Evolutionary conservation across 202 grass and related monocot genomes (phyloP).

Genomic region (Alloteropsis angusta): DNA sequence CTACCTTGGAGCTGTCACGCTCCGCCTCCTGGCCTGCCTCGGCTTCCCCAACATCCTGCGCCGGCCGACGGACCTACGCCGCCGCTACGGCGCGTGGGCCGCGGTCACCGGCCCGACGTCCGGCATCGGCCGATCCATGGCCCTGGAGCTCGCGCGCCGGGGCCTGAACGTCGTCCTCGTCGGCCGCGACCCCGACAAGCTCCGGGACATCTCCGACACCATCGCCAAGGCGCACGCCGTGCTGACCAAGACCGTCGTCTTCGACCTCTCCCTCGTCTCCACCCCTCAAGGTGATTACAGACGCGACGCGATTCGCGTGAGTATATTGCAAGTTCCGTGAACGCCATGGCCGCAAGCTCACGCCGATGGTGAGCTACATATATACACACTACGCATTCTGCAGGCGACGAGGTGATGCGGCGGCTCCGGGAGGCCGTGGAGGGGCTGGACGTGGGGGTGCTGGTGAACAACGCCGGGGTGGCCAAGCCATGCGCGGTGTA

Average conservation of each 20-base stretch:
- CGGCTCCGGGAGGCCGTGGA: constrained; percentile 10
- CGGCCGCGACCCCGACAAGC: constrained; percentile 33
- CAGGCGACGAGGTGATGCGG: background rate
- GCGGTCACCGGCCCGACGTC: constrained; percentile 52
- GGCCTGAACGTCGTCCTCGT: constrained; percentile 49
- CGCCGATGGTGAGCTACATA: no score
- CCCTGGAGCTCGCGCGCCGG: constrained; percentile 24
- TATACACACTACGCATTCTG: background rate
- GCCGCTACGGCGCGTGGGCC: constrained; percentile 41
- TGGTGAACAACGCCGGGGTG: constrained; percentile 32
- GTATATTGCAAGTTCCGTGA: no score
- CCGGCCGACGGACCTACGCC: constrained; percentile 29
- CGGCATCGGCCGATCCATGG: constrained; percentile 41
- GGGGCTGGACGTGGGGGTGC: constrained; percentile 39
- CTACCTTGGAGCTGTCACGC: background rate
- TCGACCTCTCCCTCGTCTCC: constrained; percentile 28
- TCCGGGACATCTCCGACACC: constrained; percentile 15
- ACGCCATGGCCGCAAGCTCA: no score
- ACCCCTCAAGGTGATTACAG: background rate
- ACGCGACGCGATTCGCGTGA: background rate
- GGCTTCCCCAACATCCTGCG: background rate
- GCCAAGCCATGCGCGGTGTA: constrained; percentile 17
- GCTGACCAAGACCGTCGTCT: constrained; percentile 21
- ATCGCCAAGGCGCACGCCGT: background rate
- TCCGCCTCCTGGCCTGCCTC: background rate